Evolutionary conservation across 2,329 filamentous ascomycete species (phyloP), one percentile per base, ranked within the genome.

Genomic region (Xylaria sp.): DNA sequence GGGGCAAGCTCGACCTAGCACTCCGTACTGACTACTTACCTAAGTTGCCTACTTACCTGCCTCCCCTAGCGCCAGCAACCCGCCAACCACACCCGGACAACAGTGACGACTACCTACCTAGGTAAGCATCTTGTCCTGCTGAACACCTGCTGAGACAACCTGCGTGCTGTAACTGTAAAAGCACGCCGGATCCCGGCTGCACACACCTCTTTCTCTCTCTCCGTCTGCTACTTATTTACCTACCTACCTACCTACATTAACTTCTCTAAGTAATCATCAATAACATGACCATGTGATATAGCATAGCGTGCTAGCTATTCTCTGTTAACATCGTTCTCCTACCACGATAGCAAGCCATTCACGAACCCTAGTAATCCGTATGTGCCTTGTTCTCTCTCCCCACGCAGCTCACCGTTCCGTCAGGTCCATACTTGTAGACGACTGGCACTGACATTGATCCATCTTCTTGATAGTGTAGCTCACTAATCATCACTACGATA

Each of bases 141-240:
- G 16, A 58, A 51, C 53, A 55, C 23, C 23, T 29, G 23, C 27
- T 44, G 35, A 35, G 18, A n/a, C 37, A 37, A 27, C 58, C 57
- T 9, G 50, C 29, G 21, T 9, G 35, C 18, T 29, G 60, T 64
- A 68, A 63, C 18, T 29, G 60, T 64, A 68, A 63, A 67, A 67
- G 53, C 65, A 35, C 18, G 21, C 27, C 51, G 21, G 16, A 18
- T 37, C 29, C 21, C 16, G 23, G 8, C 37, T 12, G 23, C 8
- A 16, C 8, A 16, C 35, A 51, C 37, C 27, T 42, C n/a, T 23
- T 21, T 8, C 8, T 25, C 40, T 42, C 12, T 12, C 40, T 44
- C 37, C 54, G 5, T 18, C 59, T 25, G 18, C 40, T 4, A 59
- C 25, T 13, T 51, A 42, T 16, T 29, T 50, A 8, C n/a, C 60